Conservation (phyloP, 2,329 filamentous ascomycete genomes). For the Bipolaris sorokiniana region DNA sequence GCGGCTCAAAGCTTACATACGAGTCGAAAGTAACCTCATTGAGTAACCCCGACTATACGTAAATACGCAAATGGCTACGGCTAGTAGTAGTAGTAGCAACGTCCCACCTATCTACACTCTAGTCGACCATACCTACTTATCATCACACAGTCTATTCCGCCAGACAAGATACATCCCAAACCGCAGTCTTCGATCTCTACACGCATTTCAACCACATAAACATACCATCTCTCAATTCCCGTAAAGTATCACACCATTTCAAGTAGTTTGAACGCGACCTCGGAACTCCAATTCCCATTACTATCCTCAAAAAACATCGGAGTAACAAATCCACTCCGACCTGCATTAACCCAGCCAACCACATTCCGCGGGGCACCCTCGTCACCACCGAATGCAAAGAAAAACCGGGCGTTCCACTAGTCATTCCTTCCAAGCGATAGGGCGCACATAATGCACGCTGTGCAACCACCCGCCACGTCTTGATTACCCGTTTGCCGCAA, state of each 20-base stretch:
- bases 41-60: not conserved
- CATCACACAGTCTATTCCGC: not conserved
- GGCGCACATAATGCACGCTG: not conserved
- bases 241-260: not conserved
- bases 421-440: slow-evolving; percentile 4
- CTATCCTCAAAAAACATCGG: not conserved
- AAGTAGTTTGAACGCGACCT: too few species aligned
- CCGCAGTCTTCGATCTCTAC: not conserved
- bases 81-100: too few species aligned
- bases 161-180: not conserved
- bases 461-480: too few species aligned
- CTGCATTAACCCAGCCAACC: not conserved
- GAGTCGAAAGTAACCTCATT: not conserved
- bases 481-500: too few species aligned
- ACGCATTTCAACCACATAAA: not conserved
- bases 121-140: not conserved
- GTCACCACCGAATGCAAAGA: not conserved
- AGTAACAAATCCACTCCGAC: not conserved
- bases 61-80: not conserved
- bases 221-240: not conserved
- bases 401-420: slow-evolving; percentile 2
- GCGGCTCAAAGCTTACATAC: not conserved
- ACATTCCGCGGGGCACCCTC: not conserved
- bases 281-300: not conserved
- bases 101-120: not conserved